These are phyloP conservation scores for Backusella mclennaniae DNA, from an alignment of 192 early-diverging fungal genomes.

Conservation along the genomic window DNA sequence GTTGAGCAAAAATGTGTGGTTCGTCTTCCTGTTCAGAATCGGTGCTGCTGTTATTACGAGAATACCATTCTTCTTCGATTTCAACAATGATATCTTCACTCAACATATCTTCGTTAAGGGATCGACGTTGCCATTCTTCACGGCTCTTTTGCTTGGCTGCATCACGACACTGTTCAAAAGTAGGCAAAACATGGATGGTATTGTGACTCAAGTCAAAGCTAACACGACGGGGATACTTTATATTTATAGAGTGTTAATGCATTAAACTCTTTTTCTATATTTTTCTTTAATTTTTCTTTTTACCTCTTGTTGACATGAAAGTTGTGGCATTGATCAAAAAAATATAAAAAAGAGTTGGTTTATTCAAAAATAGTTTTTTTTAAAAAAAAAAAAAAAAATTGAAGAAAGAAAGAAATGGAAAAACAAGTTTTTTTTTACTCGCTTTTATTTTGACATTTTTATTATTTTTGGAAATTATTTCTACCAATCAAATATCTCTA, in stretches of 20 bases:
- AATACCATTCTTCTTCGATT: slow-evolving; percentile 18
- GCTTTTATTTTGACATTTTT: slow-evolving; percentile 1
- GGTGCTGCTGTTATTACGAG: neutral
- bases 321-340: neutral
- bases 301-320: neutral
- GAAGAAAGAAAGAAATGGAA: neutral
- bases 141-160: slow-evolving; percentile 7
- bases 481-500: neutral
- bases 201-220: slow-evolving; percentile 39
- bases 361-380: too few species aligned
- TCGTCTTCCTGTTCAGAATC: neutral
- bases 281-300: neutral
- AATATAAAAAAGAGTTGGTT: neutral
- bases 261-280: neutral
- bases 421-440: neutral
- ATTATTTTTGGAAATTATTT: neutral
- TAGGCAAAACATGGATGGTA: slow-evolving; percentile 37
- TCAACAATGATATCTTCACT: slow-evolving; percentile 33
- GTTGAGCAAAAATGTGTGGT: neutral
- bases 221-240: slow-evolving; percentile 27
- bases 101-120: slow-evolving; percentile 25
- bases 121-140: slow-evolving; percentile 24
- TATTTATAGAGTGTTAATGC: neutral
- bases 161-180: slow-evolving; percentile 30
- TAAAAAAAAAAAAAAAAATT: neutral